Conservation (phyloP, 164 flowering plant genomes). For the Saururus chinensis region DNA sequence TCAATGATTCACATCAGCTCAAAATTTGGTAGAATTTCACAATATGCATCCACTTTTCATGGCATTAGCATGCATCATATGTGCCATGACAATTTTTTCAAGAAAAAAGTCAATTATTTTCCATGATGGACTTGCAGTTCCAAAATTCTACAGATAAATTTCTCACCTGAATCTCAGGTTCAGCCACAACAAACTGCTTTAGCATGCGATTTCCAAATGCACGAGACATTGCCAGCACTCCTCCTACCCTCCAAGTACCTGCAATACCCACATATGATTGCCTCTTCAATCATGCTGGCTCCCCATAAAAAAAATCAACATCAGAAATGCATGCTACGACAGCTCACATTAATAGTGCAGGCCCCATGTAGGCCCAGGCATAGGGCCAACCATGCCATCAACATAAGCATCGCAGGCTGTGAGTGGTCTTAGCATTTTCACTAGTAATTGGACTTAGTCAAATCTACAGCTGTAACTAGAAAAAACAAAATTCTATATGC, state of each 20-base stretch:
- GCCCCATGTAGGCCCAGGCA: too few relatives aligned
- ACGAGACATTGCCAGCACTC: constrained; percentile 99
- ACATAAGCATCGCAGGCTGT: too few relatives aligned
- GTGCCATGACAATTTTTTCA: not conserved
- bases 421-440: too few relatives aligned
- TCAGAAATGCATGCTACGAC: too few relatives aligned
- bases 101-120: too few relatives aligned
- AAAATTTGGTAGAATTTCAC: not conserved
- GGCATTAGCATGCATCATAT: not conserved
- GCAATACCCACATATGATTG: constrained; percentile 3
- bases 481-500: too few relatives aligned
- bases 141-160: not conserved
- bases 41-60: too few relatives aligned
- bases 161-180: constrained; percentile 94
- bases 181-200: constrained; percentile 94
- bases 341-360: too few relatives aligned
- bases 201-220: constrained; percentile 96
- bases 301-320: not conserved
- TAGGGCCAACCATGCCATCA: too few relatives aligned
- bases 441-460: too few relatives aligned
- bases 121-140: not conserved
- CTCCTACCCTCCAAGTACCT: constrained; percentile 99
- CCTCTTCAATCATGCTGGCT: too few relatives aligned
- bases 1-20: not conserved
- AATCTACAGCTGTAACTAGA: too few relatives aligned